phyloP scores from a whole-genome alignment of 257 asterid species.

The Solanum gracilifrons region DNA sequence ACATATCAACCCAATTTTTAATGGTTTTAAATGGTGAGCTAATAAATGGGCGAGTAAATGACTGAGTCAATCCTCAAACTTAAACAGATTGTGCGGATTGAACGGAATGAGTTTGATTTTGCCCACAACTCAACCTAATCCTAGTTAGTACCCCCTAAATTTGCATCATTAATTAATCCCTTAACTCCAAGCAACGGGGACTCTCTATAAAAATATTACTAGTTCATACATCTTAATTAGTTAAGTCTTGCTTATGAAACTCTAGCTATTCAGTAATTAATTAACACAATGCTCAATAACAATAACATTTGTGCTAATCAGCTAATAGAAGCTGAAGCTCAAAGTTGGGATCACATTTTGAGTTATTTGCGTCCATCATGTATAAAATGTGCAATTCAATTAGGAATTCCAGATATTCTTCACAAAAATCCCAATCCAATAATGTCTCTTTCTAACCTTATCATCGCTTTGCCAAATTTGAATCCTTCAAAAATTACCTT shows the following conservation, averaged over 20 bases:
- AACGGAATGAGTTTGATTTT: no score
- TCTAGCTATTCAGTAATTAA: no score
- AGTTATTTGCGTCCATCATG: not conserved
- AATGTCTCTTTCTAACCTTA: not conserved
- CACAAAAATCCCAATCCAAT: not conserved
- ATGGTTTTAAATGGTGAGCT: no score
- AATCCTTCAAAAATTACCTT: not conserved
- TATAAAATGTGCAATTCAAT: not conserved
- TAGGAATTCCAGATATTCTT: not conserved
- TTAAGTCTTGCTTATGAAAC: no score
- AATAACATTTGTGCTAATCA: not conserved
- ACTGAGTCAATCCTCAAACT: no score
- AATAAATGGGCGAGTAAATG: no score
- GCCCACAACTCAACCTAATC: not conserved
- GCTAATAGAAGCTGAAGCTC: not conserved
- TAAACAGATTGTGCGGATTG: no score
- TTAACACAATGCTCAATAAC: not conserved
- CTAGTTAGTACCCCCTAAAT: not conserved
- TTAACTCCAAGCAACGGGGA: not conserved
- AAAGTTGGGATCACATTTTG: not conserved
- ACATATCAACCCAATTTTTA: no score
- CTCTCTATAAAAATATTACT: not conserved
- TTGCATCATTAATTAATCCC: not conserved
- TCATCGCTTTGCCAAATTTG: not conserved
- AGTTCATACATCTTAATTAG: no score